phyloP scores from a whole-genome alignment of 352 stramenopile genomes.

The Thraustochytrium striatum region DNA sequence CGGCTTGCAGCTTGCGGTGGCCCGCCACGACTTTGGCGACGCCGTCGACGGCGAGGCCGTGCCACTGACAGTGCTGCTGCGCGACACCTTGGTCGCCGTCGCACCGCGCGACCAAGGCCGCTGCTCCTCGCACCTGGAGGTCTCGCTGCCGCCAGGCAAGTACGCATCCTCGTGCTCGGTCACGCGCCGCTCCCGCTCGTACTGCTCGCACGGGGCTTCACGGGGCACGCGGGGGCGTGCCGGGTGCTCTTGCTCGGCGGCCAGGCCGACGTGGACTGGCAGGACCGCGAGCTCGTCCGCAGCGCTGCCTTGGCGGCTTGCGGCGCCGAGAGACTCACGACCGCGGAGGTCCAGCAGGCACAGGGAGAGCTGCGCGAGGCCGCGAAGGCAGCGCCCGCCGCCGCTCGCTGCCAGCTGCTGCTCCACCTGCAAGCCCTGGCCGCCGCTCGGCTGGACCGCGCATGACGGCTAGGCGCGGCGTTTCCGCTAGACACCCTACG shows the following conservation, averaged over 20 bases:
- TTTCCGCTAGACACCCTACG: no score
- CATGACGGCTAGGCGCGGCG: no score
- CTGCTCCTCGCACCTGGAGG: background rate
- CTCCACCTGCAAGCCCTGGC: no score
- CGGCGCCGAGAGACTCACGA: background rate
- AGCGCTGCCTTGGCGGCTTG: background rate
- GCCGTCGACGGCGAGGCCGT: background rate
- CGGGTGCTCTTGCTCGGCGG: background rate
- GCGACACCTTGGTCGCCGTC: background rate
- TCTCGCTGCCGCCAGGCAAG: background rate
- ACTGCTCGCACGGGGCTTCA: background rate
- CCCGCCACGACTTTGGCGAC: conserved; percentile 9
- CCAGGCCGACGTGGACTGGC: conserved; percentile 1
- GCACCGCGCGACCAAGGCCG: background rate
- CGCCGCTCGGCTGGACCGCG: no score
- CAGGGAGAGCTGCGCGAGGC: no score
- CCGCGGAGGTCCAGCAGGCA: background rate
- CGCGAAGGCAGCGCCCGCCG: no score
- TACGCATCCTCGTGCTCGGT: conserved; percentile 10
- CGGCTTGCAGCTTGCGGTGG: background rate
- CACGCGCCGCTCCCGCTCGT: background rate
- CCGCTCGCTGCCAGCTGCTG: no score
- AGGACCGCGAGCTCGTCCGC: background rate
- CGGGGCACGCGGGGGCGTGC: background rate
- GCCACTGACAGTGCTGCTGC: background rate